These are phyloP conservation scores for Coemansia sp. DNA, from an alignment of 192 early-diverging fungal genomes.

Conservation along the genomic window DNA sequence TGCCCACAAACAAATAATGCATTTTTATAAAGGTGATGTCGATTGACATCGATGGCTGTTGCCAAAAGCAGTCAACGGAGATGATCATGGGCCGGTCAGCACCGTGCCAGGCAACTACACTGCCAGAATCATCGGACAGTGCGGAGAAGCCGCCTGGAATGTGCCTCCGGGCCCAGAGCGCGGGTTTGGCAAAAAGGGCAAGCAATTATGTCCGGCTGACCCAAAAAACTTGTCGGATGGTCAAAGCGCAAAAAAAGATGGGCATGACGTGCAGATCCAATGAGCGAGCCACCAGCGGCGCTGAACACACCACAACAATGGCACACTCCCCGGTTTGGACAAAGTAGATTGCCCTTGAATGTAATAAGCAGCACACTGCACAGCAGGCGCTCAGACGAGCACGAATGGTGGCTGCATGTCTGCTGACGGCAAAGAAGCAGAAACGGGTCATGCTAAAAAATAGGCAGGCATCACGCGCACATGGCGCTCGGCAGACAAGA, in stretches of 20 bases:
- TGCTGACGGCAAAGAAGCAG: slow-evolving; percentile 7
- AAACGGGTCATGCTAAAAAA: neutral
- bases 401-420: slow-evolving; percentile 6
- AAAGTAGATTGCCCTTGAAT: neutral
- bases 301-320: slow-evolving; percentile 7
- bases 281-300: neutral
- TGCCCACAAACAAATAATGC: neutral
- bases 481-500: neutral
- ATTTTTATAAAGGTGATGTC: neutral
- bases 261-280: neutral
- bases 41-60: slow-evolving; percentile 4
- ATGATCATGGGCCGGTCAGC: too few species aligned
- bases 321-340: slow-evolving; percentile 4
- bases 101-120: too few species aligned
- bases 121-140: too few species aligned
- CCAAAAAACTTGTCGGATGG: slow-evolving; percentile 1
- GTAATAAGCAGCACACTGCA: slow-evolving; percentile 7
- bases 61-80: neutral
- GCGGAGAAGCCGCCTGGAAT: too few species aligned
- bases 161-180: too few species aligned
- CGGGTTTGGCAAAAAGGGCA: too few species aligned
- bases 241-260: slow-evolving; percentile 9
- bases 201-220: too few species aligned
- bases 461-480: neutral
- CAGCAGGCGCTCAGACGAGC: neutral